Evolutionary conservation across 2,329 filamentous ascomycete species (phyloP).

Genomic region (Clonostachys sp.): DNA sequence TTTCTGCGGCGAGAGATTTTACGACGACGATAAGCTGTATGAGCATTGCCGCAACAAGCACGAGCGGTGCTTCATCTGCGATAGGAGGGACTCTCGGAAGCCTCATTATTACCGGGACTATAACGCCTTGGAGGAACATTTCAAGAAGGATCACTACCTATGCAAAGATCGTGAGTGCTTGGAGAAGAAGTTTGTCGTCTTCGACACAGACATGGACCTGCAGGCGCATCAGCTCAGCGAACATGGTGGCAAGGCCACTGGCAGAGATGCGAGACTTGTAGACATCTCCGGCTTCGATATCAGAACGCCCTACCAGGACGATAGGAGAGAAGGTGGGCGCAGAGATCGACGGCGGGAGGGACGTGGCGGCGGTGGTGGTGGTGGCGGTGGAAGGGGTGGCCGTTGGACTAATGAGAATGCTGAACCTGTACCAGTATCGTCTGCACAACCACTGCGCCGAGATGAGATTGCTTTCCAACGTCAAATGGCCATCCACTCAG

Average conservation of each 20-base stretch:
- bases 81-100: constrained; percentile 62
- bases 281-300: constrained; percentile 85
- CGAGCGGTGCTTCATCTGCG: constrained; percentile 92
- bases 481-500: constrained; percentile 85
- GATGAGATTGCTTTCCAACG: constrained; percentile 90
- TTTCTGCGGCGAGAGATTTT: constrained; percentile 90
- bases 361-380: constrained; percentile 31
- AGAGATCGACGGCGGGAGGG: constrained; percentile 9
- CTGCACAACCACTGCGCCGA: constrained; percentile 73
- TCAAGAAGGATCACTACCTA: constrained; percentile 79
- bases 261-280: constrained; percentile 78
- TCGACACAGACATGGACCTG: constrained; percentile 89
- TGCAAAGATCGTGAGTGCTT: constrained; percentile 83
- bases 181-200: constrained; percentile 97
- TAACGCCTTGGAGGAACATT: constrained; percentile 79
- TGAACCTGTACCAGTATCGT: constrained; percentile 71
- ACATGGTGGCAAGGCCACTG: constrained; percentile 81
- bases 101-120: constrained; percentile 94
- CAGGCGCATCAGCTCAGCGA: constrained; percentile 87
- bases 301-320: constrained; percentile 65
- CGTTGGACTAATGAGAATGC: constrained; percentile 84
- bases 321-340: constrained; percentile 32
- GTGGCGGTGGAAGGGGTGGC: constrained; percentile 25
- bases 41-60: constrained; percentile 91
- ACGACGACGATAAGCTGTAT: constrained; percentile 93